Base-by-base conservation (phyloP, 2,329 filamentous ascomycete species). In the Fusarium drepaniforme region DNA sequence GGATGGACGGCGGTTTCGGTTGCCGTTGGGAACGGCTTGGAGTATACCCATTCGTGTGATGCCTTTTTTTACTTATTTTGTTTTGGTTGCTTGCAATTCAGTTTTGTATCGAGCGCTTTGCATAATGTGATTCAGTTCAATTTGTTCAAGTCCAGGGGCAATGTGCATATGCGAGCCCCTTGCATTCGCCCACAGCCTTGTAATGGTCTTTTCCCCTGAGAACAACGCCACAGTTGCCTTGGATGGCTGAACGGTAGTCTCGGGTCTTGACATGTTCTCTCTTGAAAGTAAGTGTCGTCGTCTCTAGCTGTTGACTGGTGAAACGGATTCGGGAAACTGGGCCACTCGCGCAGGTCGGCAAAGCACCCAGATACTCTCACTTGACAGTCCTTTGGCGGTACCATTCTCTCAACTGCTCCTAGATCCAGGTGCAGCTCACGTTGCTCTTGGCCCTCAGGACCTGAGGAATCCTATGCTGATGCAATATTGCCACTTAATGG, bases 1-100 rank as follows among this genome's bases (percentile, higher is more conserved):
- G 67, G 49, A 62, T 66, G 75, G 64, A 67, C 44, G 70, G 66
- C 28, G n/a, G 53, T 61, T 44, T 64, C 25, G 68, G 66, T 53
- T 64, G 66, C 35, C 30, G 53, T 58, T 40, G 37, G 49, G 69
- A 66, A 63, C 66, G 66, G 68, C 62, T 70, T 75, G 75, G 76
- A 71, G 75, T 77, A 77, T 77, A 77, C 76, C 76, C 75, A 70
- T 73, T 74, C 68, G 71, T 75, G 70, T 73, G 71, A 76, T 75
- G 74, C 44, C 12, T 12, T n/a, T 73, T 73, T 73, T 73, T 63
- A n/a, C 49, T 69, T 57, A 68, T 70, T 64, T 30, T 67, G 49
- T 51, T 66, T 62, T 44, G 59, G 21, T 62, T 66, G 65, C 61
- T 37, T 37, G 65, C 66, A 64, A 71, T 64, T 67, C n/a, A 51